Percentiles rank a stretch among this genome's conserved stretches.
Conservation (phyloP, 306 rosid genomes). For the Leucaena leucocephala region DNA sequence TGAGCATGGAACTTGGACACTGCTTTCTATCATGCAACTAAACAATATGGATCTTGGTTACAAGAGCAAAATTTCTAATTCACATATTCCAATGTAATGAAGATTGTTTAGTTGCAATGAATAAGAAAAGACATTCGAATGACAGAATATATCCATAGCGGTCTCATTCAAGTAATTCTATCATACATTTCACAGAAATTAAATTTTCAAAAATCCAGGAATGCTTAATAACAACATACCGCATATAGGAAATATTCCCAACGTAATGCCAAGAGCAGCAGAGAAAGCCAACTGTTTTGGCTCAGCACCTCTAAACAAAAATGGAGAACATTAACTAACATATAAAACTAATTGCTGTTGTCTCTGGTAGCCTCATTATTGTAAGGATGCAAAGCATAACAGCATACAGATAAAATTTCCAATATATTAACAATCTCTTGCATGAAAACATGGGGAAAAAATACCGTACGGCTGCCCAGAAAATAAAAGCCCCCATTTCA, state of each 20-base stretch:
- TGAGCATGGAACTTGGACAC: slow-evolving; percentile 2
- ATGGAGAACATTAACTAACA: slow-evolving; percentile 7
- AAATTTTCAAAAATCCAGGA: neutral
- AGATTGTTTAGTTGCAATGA: neutral
- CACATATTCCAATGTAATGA: neutral
- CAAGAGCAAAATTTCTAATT: neutral
- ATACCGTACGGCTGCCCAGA: neutral
- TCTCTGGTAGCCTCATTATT: neutral
- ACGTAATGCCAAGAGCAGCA: slow-evolving; percentile 60
- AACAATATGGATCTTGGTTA: neutral
- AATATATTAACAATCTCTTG: neutral
- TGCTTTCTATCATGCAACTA: neutral
- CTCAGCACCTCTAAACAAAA: slow-evolving; percentile 80
- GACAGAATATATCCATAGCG: neutral
- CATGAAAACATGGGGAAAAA: neutral
- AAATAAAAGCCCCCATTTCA: neutral
- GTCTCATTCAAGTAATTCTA: neutral
- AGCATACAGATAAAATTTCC: neutral
- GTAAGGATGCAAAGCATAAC: neutral
- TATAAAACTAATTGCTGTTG: neutral
- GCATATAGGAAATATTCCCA: slow-evolving; percentile 67
- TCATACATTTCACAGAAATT: neutral
- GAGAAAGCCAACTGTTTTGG: slow-evolving; percentile 75
- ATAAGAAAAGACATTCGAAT: neutral
- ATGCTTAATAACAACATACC: slow-evolving; percentile 41